Base-by-base conservation (phyloP, 2,329 filamentous ascomycete species). In the Fusarium sp. region DNA sequence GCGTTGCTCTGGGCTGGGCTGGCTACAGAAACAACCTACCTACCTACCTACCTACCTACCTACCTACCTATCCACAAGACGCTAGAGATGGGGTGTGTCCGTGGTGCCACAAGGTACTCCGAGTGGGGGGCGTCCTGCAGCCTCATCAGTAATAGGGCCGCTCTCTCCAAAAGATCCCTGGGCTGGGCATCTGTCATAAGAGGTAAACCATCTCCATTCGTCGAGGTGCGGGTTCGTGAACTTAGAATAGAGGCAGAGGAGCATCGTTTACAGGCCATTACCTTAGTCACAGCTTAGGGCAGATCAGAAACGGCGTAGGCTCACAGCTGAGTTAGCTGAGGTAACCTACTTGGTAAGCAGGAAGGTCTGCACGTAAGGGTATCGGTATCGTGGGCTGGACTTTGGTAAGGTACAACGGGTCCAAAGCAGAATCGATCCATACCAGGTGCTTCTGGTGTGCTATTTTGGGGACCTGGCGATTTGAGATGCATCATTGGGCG, bases 381-480 rank as follows among this genome's bases (percentile, higher is more conserved):
- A 31, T 65, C 47, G 52, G 51, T 61, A 62, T 53, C 5, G 31
- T 11, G 11, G 12, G 41, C 53, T 56, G 49, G 61, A 35, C 48
- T 47, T 51, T 48, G 52, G 57, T 46, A 65, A 48, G 47, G 44
- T 44, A 58, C 45, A 52, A 62, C 48, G 41, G 61, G 34, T 58
- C 56, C 61, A 65, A 65, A 49, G 51, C 61, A 57, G 61, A 65
- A 65, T 65, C 62, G 61, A 65, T 65, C 61, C 62, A 65, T 64
- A 52, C 55, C 61, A 48, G 51, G 51, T 55, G 61, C 48, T 62
- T 58, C 36, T 51, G 24, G 10, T 62, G 61, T 65, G 61, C 62
- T 65, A 65, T 65, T 65, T 65, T 65, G 61, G 61, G 62, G 61
- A 45, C 15, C 62, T 51, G 40, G 49, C 24, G 31, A 41, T 54